Conservation (phyloP, 2,329 filamentous ascomycete species). For the Didymosphaeria variabile region DNA sequence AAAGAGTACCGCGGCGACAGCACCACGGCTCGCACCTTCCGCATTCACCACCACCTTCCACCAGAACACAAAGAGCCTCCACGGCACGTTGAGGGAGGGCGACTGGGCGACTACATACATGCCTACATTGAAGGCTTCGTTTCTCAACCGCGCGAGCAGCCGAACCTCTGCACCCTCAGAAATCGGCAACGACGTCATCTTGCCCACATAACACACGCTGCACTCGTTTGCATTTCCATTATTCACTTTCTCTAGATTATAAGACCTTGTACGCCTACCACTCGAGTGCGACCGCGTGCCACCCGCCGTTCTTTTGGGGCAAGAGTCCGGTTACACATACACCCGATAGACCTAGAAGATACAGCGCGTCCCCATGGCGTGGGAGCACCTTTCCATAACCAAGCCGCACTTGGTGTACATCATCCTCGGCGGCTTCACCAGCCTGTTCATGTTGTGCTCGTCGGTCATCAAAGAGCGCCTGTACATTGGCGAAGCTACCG, state of each 20-base stretch:
- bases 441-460: slow-evolving; percentile 97
- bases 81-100: slow-evolving; percentile 49
- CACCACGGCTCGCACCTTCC: slow-evolving; percentile 11
- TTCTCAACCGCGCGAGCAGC: slow-evolving; percentile 27
- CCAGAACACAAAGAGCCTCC: slow-evolving; percentile 21
- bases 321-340: neutral
- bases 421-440: slow-evolving; percentile 96
- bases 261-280: slow-evolving; percentile 9
- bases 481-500: slow-evolving; percentile 98
- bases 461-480: slow-evolving; percentile 97
- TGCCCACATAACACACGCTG: slow-evolving; percentile 35
- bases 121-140: slow-evolving; percentile 44
- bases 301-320: neutral
- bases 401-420: slow-evolving; percentile 98
- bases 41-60: neutral
- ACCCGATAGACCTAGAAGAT: slow-evolving; percentile 19
- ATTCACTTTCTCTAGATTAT: slow-evolving; percentile 3
- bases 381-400: slow-evolving; percentile 85
- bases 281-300: neutral
- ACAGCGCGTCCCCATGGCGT: slow-evolving; percentile 66
- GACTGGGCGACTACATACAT: slow-evolving; percentile 62
- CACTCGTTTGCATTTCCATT: slow-evolving; percentile 20
- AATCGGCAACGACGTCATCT: slow-evolving; percentile 31
- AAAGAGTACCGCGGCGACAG: neutral
- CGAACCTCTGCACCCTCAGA: slow-evolving; percentile 30